Percentiles rank a stretch among this genome's conserved stretches.
phyloP scores from a whole-genome alignment of 2,329 filamentous ascomycete species.

The Colletotrichum spaethianum region DNA sequence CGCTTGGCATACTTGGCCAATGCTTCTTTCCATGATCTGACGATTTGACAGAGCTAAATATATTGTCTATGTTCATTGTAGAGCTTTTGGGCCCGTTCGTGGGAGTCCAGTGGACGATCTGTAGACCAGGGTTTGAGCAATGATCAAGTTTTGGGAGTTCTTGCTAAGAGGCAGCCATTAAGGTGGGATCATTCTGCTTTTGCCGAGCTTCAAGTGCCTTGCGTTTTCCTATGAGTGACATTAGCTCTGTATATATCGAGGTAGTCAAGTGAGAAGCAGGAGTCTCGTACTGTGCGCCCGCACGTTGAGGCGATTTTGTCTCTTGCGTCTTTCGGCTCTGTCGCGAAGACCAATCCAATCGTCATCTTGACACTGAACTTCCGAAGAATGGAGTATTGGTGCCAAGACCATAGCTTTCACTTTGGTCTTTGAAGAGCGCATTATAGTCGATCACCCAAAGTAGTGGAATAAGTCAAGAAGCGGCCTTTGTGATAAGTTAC shows the following conservation, averaged over 20 bases:
- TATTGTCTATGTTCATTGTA: background rate
- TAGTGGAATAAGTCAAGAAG: background rate
- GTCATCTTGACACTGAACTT: slow-evolving; percentile 44
- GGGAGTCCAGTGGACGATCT: slow-evolving; percentile 15
- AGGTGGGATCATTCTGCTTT: background rate
- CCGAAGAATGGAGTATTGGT: slow-evolving; percentile 13
- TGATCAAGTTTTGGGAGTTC: background rate
- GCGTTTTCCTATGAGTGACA: slow-evolving; percentile 24
- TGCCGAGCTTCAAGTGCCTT: slow-evolving; percentile 22
- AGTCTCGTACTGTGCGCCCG: slow-evolving; percentile 51
- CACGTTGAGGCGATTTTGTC: slow-evolving; percentile 54
- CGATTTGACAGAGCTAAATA: background rate
- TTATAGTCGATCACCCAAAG: background rate
- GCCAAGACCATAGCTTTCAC: background rate
- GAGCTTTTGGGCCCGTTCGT: background rate
- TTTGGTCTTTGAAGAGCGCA: background rate
- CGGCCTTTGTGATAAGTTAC: background rate
- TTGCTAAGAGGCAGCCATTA: too few relatives aligned
- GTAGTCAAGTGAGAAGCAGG: background rate
- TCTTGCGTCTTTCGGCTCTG: slow-evolving; percentile 49
- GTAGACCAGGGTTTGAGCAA: background rate
- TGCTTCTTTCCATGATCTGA: background rate
- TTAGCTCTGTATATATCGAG: background rate
- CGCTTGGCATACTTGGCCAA: background rate
- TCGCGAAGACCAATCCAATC: slow-evolving; percentile 53